Evolutionary conservation across 177 flowering plant species (phyloP).

Genomic region (Tripterygium wilfordii): DNA sequence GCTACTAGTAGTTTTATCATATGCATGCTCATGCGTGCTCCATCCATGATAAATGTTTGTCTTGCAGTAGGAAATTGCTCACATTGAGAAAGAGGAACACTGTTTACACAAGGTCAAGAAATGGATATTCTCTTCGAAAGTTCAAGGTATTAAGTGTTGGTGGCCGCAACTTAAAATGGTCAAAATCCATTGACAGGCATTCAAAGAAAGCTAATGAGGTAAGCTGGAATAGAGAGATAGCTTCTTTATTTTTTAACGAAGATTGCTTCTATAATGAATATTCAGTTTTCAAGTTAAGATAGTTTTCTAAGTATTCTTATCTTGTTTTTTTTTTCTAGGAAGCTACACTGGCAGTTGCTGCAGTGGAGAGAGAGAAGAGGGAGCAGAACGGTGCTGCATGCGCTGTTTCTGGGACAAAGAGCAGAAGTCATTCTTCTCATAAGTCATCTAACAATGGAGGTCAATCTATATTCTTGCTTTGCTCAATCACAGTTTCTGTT

Average conservation of each 20-base stretch:
- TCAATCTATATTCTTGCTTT: slow-evolving; percentile 28
- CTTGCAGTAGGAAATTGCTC: slow-evolving; percentile 51
- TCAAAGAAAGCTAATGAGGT: slow-evolving; percentile 84
- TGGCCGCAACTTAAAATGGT: slow-evolving; percentile 88
- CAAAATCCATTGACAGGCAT: slow-evolving; percentile 76
- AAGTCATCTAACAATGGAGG: slow-evolving; percentile 44
- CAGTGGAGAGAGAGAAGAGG: slow-evolving; percentile 56
- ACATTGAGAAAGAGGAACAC: slow-evolving; percentile 64
- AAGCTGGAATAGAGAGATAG: neutral
- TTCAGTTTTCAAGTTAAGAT: neutral
- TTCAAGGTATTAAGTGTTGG: slow-evolving; percentile 79
- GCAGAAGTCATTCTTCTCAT: slow-evolving; percentile 39
- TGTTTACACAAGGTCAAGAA: slow-evolving; percentile 71
- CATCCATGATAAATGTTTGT: slow-evolving; percentile 5
- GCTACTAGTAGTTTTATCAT: slow-evolving; percentile 4
- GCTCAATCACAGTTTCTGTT: slow-evolving; percentile 9
- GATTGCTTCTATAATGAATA: neutral
- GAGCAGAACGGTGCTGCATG: slow-evolving; percentile 35
- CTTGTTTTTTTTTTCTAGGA: slow-evolving; percentile 34
- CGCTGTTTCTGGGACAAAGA: slow-evolving; percentile 22
- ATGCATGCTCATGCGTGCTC: neutral
- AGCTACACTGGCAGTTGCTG: slow-evolving; percentile 84
- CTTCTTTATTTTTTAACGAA: neutral
- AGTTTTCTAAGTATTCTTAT: neutral
- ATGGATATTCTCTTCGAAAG: slow-evolving; percentile 79